Base-by-base conservation (phyloP, 192 early-diverging fungal genomes). In the Jimgerdemannia lactiflua region DNA sequence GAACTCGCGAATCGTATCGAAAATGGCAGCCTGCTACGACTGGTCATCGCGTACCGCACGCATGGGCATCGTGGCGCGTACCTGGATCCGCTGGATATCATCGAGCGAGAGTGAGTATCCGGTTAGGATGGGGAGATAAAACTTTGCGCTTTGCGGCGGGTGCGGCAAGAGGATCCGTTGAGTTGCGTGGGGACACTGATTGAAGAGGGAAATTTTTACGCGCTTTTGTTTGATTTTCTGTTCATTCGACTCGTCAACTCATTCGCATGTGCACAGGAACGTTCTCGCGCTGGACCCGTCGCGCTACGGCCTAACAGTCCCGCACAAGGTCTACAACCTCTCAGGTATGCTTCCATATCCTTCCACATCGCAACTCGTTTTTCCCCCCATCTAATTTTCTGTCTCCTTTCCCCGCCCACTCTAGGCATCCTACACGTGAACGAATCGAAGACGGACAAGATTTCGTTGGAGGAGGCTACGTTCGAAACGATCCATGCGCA, bases 81-180 rank as follows among this genome's bases (percentile, higher is more conserved):
- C 67, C 83, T 98, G 67, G 97, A 98, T 86, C 97, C 97, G 4
- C 87, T 98, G 66, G 85, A 85, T 29, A 86, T 97, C 59, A 89
- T 89, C 43, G 78, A 87, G 66, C 68, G 85, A 72, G 87, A 94
- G 89, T 92, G 84, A 83, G 88, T 83, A n/a, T 10, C 29, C 29
- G 29, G 29, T 29, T 29, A 29, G 29, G 29, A 1, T 1, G 29
- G 29, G 29, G 29, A 29, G 29, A 29, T 29, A 29, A 29, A 1
- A 29, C 29, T 29, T 29, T 29, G 29, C 29, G 29, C 29, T 29
- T 29, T 29, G 29, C 29, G 29, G 29, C 29, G 1, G 1, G 29
- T 29, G 29, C 29, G 29, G 29, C 29, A 29, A 29, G 29, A 29
- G 29, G 29, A 29, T 29, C 29, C 29, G 29, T 29, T 29, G 43